Evolutionary conservation across 768 basidiomycete genomes (phyloP).

Genomic region (Amylocystis lapponica): DNA sequence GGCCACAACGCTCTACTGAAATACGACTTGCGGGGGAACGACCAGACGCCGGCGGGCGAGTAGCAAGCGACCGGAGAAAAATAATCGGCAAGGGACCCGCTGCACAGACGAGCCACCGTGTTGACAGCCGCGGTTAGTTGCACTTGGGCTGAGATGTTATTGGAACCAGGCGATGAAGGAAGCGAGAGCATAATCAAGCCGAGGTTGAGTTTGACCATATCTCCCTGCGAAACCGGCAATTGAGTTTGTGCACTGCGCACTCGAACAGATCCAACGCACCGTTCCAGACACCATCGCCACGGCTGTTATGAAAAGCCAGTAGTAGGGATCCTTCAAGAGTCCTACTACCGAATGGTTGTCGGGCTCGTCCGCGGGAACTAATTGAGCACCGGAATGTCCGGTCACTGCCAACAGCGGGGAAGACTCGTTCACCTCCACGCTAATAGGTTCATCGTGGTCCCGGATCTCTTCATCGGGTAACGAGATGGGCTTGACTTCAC

Average conservation of each 20-base stretch:
- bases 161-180: constrained; percentile 5
- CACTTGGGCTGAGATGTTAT: constrained; percentile 52
- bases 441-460: neutral
- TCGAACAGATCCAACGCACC: constrained; percentile 44
- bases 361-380: constrained; percentile 21
- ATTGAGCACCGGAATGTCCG: constrained; percentile 3
- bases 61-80: constrained; percentile 56
- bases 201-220: constrained; percentile 82
- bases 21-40: constrained; percentile 41
- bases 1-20: constrained; percentile 64
- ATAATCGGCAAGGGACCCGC: constrained; percentile 69
- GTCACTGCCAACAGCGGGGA: constrained; percentile 13
- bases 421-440: constrained; percentile 19
- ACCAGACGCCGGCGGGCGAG: constrained; percentile 29
- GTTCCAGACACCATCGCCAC: constrained; percentile 56
- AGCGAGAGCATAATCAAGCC: constrained; percentile 71
- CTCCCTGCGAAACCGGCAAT: constrained; percentile 39
- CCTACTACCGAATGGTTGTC: constrained; percentile 31
- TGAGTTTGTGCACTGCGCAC: no score
- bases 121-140: constrained; percentile 65
- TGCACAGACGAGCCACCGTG: constrained; percentile 60
- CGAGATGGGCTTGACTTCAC: neutral
- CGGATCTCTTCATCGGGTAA: neutral
- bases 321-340: constrained; percentile 49
- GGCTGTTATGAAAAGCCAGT: constrained; percentile 58